A percentile compares a stretch with the other conserved stretches of the same genome.
Conservation (phyloP, 257 asterid species). For the Solanum stenotomum region DNA sequence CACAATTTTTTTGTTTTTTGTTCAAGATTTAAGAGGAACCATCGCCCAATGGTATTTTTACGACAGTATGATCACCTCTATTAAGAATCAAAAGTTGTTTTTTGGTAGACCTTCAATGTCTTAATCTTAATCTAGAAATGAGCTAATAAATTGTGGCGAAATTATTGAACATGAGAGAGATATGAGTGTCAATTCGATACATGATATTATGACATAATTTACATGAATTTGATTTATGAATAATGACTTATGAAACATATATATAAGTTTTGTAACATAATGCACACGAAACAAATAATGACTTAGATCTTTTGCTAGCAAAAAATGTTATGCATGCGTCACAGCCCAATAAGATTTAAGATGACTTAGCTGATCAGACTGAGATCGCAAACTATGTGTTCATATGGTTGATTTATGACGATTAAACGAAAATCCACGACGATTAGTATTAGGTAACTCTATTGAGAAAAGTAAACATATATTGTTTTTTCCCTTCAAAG, state of each 20-base stretch:
- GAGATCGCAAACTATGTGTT: not conserved
- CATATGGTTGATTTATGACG: not conserved
- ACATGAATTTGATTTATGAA: not conserved
- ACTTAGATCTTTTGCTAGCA: not conserved
- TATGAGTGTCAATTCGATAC: not conserved
- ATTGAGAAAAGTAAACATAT: too few relatives aligned
- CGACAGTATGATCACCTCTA: not conserved
- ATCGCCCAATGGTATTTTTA: too few relatives aligned
- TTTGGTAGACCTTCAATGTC: too few relatives aligned
- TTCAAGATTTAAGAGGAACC: not conserved
- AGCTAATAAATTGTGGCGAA: not conserved
- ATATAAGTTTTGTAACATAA: too few relatives aligned
- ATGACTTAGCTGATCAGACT: not conserved
- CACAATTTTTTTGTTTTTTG: too few relatives aligned
- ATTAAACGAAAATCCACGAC: not conserved
- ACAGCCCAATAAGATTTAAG: not conserved
- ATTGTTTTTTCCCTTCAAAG: not conserved
- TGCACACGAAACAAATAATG: not conserved
- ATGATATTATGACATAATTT: not conserved
- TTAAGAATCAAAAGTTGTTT: too few relatives aligned
- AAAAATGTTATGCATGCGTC: too few relatives aligned
- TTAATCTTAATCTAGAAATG: not conserved
- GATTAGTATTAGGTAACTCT: too few relatives aligned
- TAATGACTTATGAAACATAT: not conserved
- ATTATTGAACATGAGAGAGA: not conserved